These are phyloP conservation scores for Aspergillus amoenus DNA, from an alignment of 2,329 filamentous ascomycete genomes.

Conservation along the genomic window DNA sequence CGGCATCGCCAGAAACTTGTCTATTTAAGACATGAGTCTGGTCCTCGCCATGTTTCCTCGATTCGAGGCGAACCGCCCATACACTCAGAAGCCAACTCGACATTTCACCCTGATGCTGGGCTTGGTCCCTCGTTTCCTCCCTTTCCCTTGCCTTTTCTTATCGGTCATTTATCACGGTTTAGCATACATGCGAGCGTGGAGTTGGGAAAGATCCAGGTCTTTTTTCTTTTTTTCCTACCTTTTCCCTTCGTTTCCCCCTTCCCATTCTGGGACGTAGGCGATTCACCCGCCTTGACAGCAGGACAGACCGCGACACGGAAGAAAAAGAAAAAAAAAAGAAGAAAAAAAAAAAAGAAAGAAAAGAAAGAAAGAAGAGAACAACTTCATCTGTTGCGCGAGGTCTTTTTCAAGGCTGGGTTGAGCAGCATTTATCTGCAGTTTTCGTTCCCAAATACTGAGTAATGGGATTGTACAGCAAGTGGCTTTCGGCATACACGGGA, in stretches of 20 bases:
- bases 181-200: slow-evolving; percentile 21
- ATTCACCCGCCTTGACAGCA: slow-evolving; percentile 15
- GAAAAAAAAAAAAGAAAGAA: neutral
- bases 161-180: slow-evolving; percentile 20
- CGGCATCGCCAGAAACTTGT: neutral
- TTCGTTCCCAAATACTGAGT: neutral
- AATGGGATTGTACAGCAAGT: slow-evolving; percentile 17
- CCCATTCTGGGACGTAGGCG: slow-evolving; percentile 17
- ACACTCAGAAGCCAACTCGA: slow-evolving; percentile 15
- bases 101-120: slow-evolving; percentile 4
- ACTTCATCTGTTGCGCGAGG: neutral
- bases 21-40: neutral
- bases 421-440: slow-evolving; percentile 3
- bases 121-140: slow-evolving; percentile 12
- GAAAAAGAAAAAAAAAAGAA: slow-evolving; percentile 2
- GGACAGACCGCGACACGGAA: slow-evolving; percentile 5
- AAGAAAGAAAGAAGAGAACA: neutral
- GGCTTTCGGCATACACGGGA: neutral
- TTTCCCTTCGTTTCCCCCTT: too few relatives aligned
- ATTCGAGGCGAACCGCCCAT: slow-evolving; percentile 6
- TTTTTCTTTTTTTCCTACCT: slow-evolving; percentile 7
- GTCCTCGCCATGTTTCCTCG: slow-evolving; percentile 11
- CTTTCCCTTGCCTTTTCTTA: slow-evolving; percentile 8
- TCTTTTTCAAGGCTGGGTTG: slow-evolving; percentile 11
- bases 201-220: slow-evolving; percentile 11